Conservation (phyloP, 306 rosid genomes). For the Cicer judaicum region DNA sequence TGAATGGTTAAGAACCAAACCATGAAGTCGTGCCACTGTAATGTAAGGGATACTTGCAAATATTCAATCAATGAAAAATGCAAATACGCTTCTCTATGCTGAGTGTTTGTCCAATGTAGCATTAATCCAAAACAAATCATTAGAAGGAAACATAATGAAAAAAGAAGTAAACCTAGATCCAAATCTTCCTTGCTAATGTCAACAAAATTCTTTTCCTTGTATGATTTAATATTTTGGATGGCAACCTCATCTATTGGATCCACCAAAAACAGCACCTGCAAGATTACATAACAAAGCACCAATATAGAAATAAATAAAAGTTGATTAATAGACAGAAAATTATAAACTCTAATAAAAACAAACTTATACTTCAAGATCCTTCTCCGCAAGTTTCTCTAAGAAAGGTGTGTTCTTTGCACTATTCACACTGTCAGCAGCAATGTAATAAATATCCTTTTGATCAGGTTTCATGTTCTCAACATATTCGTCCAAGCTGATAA, state of each 20-base stretch:
- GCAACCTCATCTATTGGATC: slow-evolving; percentile 98
- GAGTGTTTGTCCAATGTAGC: slow-evolving; percentile 16
- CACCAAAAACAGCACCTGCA: slow-evolving; percentile 84
- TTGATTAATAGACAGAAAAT: background rate
- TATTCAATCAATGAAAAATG: slow-evolving; percentile 23
- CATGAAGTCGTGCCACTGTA: slow-evolving; percentile 8
- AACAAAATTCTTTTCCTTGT: slow-evolving; percentile 88
- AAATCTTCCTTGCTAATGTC: slow-evolving; percentile 99
- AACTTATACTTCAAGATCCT: slow-evolving; percentile 74
- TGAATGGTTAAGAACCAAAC: slow-evolving; percentile 25
- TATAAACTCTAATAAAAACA: slow-evolving; percentile 12
- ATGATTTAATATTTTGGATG: slow-evolving; percentile 86
- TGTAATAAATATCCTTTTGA: slow-evolving; percentile 91
- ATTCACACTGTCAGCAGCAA: slow-evolving; percentile 90
- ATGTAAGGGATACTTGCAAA: slow-evolving; percentile 4
- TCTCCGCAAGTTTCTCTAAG: slow-evolving; percentile 84
- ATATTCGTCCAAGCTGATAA: slow-evolving; percentile 94
- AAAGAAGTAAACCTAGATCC: slow-evolving; percentile 72
- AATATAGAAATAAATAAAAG: slow-evolving; percentile 1
- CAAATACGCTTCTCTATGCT: background rate
- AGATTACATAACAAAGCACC: slow-evolving; percentile 40
- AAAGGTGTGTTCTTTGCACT: slow-evolving; percentile 94
- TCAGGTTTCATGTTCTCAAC: slow-evolving; percentile 96
- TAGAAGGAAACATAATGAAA: slow-evolving; percentile 19
- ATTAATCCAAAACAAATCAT: background rate